phyloP scores from a whole-genome alignment of 1,284 basidiomycete species.

The Rhodotorula sp. region DNA sequence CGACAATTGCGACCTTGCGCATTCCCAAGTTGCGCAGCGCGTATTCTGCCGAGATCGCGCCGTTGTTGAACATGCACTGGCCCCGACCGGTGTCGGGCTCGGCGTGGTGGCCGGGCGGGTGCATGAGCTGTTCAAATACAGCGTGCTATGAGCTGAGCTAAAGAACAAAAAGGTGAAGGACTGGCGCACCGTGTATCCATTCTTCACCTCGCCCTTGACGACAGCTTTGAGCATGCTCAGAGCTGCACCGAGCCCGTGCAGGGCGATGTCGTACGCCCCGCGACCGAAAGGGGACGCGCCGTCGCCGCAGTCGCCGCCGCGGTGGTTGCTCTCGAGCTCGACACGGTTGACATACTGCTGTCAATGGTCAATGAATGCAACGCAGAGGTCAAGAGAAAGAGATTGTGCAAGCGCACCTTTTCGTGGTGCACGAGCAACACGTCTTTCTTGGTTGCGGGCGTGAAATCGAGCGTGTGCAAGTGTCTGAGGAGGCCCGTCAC shows the following conservation, averaged over 20 bases:
- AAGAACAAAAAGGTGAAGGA: accelerated
- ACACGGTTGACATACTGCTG: background rate
- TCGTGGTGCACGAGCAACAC: background rate
- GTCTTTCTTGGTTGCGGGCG: background rate
- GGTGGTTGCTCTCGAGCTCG: background rate
- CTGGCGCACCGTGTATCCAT: background rate
- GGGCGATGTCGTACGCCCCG: background rate
- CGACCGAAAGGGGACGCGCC: background rate
- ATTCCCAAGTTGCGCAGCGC: background rate
- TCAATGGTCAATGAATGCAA: too few species aligned
- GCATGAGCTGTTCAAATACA: background rate
- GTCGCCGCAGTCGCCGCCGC: background rate
- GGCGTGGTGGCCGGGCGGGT: background rate
- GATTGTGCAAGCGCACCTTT: background rate
- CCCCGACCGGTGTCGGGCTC: background rate
- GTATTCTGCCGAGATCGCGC: background rate
- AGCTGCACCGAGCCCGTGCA: background rate
- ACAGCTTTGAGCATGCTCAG: background rate
- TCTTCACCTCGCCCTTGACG: background rate
- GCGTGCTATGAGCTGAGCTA: background rate
- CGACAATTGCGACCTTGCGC: background rate
- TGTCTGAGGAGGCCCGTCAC: background rate
- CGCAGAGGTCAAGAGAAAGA: background rate
- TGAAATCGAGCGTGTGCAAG: background rate
- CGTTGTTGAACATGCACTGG: background rate